Conservation (phyloP, 306 rosid genomes). For the Trifolium pratense region DNA sequence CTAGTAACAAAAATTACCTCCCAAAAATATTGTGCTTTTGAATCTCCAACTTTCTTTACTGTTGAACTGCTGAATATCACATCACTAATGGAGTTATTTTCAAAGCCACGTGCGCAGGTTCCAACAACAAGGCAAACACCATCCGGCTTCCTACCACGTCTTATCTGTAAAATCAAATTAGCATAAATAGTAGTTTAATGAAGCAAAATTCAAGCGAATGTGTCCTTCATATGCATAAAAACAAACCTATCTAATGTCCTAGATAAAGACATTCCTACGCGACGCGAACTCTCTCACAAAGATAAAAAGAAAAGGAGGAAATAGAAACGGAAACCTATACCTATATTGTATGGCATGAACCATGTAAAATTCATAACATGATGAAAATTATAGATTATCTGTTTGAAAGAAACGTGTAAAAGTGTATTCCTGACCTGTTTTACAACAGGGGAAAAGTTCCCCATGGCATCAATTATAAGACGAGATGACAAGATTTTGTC, state of each 20-base stretch:
- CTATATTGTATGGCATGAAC: too few relatives aligned
- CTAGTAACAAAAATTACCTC: slow-evolving; percentile 60
- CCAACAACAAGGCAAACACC: slow-evolving; percentile 95
- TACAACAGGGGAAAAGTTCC: slow-evolving; percentile 93
- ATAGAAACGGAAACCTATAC: too few relatives aligned
- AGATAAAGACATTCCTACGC: background rate
- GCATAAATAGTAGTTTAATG: background rate
- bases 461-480: slow-evolving; percentile 94
- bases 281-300: slow-evolving; percentile 4
- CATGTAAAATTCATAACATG: background rate
- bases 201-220: slow-evolving; percentile 5
- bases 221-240: slow-evolving; percentile 10
- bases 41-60: slow-evolving; percentile 68
- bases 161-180: slow-evolving; percentile 67
- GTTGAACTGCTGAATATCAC: slow-evolving; percentile 82
- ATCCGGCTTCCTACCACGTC: slow-evolving; percentile 87
- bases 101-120: slow-evolving; percentile 88
- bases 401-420: background rate
- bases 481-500: slow-evolving; percentile 69
- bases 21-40: slow-evolving; percentile 88
- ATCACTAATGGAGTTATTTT: slow-evolving; percentile 69
- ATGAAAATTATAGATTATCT: slow-evolving; percentile 8
- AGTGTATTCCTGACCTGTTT: slow-evolving; percentile 64
- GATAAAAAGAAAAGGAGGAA: slow-evolving; percentile 3
- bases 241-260: too few relatives aligned